Conservation (phyloP, 2,329 filamentous ascomycete genomes). For the Xylaria sp. region DNA sequence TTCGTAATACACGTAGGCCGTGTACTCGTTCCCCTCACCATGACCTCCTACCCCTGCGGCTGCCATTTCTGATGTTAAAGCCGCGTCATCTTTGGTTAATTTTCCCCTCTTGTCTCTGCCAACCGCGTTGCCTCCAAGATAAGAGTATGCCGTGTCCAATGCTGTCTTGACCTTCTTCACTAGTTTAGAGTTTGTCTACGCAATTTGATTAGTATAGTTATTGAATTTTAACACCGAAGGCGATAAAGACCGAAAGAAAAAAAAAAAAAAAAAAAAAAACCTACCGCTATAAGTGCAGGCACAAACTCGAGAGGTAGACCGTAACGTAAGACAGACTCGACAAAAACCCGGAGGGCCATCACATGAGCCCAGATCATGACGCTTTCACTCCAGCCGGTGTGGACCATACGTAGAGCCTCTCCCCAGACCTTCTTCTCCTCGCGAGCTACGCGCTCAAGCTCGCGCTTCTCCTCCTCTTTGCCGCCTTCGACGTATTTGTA, state of each 20-base stretch:
- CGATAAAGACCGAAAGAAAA: too few species aligned
- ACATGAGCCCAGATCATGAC: conserved; percentile 98
- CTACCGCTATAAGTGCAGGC: conserved; percentile 84
- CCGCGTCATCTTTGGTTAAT: conserved; percentile 88
- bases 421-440: conserved; percentile 95
- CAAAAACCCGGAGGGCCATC: conserved; percentile 89
- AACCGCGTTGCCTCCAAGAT: conserved; percentile 94
- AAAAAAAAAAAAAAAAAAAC: conserved; percentile 44
- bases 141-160: conserved; percentile 87
- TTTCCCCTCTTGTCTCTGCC: conserved; percentile 93
- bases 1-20: conserved; percentile 96
- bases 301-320: conserved; percentile 92
- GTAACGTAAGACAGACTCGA: conserved; percentile 97
- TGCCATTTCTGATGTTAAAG: conserved; percentile 83
- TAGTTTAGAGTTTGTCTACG: conserved; percentile 82
- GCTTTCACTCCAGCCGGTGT: conserved; percentile 94
- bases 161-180: conserved; percentile 81
- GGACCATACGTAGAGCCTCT: conserved; percentile 85
- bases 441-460: conserved; percentile 82
- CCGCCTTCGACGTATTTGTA: conserved; percentile 94
- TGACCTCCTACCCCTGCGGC: conserved; percentile 70
- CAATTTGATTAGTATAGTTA: conserved; percentile 11
- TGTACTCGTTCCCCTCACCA: conserved; percentile 83
- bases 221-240: background rate
- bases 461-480: conserved; percentile 86